Percentiles rank a stretch among this genome's conserved stretches.
Conservation (phyloP, 2,329 filamentous ascomycete genomes). For the Aspergillus eucalypticola region DNA sequence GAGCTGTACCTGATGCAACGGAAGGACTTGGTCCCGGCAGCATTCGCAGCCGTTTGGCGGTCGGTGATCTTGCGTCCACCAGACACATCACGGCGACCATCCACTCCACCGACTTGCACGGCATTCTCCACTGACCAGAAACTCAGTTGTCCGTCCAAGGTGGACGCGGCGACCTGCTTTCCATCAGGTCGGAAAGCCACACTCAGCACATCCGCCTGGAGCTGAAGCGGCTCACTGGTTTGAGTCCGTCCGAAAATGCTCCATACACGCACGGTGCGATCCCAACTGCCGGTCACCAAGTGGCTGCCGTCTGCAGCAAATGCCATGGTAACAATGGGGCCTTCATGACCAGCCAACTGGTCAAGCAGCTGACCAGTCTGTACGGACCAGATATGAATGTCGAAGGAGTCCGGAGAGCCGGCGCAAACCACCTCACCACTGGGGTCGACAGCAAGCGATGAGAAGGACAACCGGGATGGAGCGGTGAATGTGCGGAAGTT, state of each 20-base stretch:
- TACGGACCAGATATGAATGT: slow-evolving; percentile 97
- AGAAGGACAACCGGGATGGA: slow-evolving; percentile 86
- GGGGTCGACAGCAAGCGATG: slow-evolving; percentile 92
- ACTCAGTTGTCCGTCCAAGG: slow-evolving; percentile 86
- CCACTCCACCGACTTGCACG: slow-evolving; percentile 79
- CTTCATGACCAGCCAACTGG: slow-evolving; percentile 87
- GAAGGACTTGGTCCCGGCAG: slow-evolving; percentile 86
- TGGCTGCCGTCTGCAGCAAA: slow-evolving; percentile 85
- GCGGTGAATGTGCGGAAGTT: slow-evolving; percentile 98
- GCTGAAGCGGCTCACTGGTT: slow-evolving; percentile 88
- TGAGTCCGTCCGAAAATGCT: slow-evolving; percentile 92
- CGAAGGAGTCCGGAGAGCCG: slow-evolving; percentile 91
- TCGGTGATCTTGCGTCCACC: slow-evolving; percentile 87
- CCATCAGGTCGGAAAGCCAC: slow-evolving; percentile 89
- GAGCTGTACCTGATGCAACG: slow-evolving; percentile 85
- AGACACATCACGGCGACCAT: slow-evolving; percentile 88
- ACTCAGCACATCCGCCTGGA: slow-evolving; percentile 86
- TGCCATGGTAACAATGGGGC: slow-evolving; percentile 81
- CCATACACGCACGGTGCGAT: slow-evolving; percentile 93
- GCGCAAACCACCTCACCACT: slow-evolving; percentile 96
- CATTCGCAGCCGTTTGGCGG: slow-evolving; percentile 86
- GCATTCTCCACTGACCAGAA: slow-evolving; percentile 94
- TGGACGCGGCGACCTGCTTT: slow-evolving; percentile 85
- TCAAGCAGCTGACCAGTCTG: slow-evolving; percentile 96
- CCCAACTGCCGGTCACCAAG: slow-evolving; percentile 92